These are phyloP conservation scores for Aspergillus wentii DNA, from an alignment of 495 filamentous ascomycete species.

Conservation along the genomic window DNA sequence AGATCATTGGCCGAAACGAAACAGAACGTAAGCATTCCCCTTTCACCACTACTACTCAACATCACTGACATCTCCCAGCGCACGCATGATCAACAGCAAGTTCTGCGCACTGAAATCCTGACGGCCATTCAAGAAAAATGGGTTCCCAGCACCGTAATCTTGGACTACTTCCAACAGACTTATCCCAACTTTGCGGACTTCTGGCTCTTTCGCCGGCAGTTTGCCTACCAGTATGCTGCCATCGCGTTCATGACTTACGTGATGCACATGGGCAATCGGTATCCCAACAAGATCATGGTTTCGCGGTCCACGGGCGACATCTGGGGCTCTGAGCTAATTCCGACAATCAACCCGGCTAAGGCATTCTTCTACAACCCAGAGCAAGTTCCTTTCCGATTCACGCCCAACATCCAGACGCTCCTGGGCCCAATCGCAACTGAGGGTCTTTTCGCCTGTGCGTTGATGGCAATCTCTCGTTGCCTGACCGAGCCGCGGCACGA, in stretches of 20 bases:
- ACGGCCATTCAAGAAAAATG: conserved; percentile 86
- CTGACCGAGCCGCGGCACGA: conserved; percentile 88
- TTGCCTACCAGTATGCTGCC: conserved; percentile 92
- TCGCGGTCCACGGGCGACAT: conserved; percentile 85
- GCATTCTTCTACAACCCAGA: conserved; percentile 92
- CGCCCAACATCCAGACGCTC: conserved; percentile 89
- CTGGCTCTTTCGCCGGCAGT: conserved; percentile 96
- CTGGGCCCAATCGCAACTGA: conserved; percentile 95
- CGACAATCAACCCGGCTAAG: conserved; percentile 71
- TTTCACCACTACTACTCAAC: not conserved
- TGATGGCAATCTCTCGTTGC: conserved; percentile 95
- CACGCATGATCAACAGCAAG: conserved; percentile 60
- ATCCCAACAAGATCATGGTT: conserved; percentile 90
- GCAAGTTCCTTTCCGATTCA: conserved; percentile 92
- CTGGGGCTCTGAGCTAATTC: conserved; percentile 92
- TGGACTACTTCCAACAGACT: conserved; percentile 85
- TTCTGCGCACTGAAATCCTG: conserved; percentile 76
- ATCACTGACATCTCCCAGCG: conserved; percentile 42
- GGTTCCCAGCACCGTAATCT: conserved; percentile 72
- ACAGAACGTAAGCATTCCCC: conserved; percentile 41
- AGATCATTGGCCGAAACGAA: conserved; percentile 67
- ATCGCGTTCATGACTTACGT: conserved; percentile 98
- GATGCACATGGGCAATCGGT: conserved; percentile 90
- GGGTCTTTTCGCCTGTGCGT: conserved; percentile 83
- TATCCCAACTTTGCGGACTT: conserved; percentile 91